Percentiles rank a stretch among this genome's conserved stretches.
Conservation (phyloP, 352 stramenopile species). For the Pythium brassicae region DNA sequence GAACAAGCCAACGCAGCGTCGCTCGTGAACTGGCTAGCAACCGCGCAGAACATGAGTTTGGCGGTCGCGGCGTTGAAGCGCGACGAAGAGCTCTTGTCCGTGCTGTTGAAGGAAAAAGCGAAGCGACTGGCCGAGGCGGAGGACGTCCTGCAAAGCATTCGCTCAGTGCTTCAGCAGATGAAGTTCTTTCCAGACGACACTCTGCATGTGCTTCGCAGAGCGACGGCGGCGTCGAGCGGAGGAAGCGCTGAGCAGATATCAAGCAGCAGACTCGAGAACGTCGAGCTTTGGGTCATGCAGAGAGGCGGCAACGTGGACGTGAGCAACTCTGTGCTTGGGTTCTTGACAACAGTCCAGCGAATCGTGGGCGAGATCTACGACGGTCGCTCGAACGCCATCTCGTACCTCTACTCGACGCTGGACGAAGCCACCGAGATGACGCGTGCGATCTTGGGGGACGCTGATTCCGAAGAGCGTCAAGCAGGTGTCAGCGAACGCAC, state of each 20-base stretch:
- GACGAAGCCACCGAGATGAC: conserved; percentile 43
- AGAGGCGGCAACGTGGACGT: conserved; percentile 44
- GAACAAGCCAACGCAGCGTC: conserved; percentile 13
- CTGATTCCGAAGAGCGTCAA: conserved; percentile 10
- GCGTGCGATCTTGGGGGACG: conserved; percentile 18
- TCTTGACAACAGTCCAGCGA: conserved; percentile 22
- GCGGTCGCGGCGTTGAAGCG: conserved; percentile 22
- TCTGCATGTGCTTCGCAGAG: conserved; percentile 20
- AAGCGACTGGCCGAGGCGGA: conserved; percentile 54
- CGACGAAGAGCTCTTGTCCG: conserved; percentile 38
- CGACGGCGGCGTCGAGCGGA: conserved; percentile 3
- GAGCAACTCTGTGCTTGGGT: conserved; percentile 26
- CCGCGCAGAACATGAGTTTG: conserved; percentile 15
- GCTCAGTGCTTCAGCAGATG: conserved; percentile 33
- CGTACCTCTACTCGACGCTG: conserved; percentile 35
- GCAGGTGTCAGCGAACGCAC: conserved; percentile 10
- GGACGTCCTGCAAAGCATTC: conserved; percentile 34
- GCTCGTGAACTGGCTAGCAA: conserved; percentile 8
- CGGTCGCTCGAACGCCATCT: conserved; percentile 30
- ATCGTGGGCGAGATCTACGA: conserved; percentile 40
- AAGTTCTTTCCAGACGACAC: conserved; percentile 47
- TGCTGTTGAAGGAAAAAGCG: conserved; percentile 57
- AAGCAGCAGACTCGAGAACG: conserved; percentile 16
- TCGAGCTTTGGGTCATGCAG: conserved; percentile 33
- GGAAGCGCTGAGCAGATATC: neutral